Percentiles rank a stretch among this genome's conserved stretches.
Conservation (phyloP, 202 grass and related monocot species). For the Carex arenaria region DNA sequence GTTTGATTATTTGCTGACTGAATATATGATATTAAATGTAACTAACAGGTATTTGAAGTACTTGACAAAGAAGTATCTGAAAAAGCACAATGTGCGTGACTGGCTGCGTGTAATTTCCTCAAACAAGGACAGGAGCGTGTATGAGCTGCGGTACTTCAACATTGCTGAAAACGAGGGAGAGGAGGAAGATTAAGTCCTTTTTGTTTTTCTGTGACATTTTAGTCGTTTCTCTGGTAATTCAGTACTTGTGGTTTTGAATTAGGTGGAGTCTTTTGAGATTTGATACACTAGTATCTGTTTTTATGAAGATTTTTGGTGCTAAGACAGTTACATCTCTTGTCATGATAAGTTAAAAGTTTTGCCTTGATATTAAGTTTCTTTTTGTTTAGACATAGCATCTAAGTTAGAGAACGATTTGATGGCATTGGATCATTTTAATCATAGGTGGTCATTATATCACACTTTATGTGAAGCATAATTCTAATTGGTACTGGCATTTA, state of each 20-base stretch:
- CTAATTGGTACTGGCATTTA: neutral
- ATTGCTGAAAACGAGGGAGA: slow-evolving; percentile 78
- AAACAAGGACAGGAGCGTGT: slow-evolving; percentile 63
- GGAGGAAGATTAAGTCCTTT: slow-evolving; percentile 60
- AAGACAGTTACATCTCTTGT: neutral
- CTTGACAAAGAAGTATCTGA: slow-evolving; percentile 86
- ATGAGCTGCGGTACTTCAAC: slow-evolving; percentile 86
- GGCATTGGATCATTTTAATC: neutral
- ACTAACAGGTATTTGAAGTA: slow-evolving; percentile 69
- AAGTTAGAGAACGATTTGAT: neutral
- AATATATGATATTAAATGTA: neutral
- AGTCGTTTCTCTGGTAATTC: slow-evolving; percentile 10
- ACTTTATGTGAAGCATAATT: neutral
- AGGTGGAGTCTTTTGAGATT: slow-evolving; percentile 23
- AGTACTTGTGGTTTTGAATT: slow-evolving; percentile 17
- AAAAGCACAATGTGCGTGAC: slow-evolving; percentile 86
- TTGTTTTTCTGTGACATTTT: slow-evolving; percentile 21
- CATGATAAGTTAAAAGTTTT: slow-evolving; percentile 12
- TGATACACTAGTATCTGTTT: slow-evolving; percentile 8
- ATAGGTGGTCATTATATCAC: neutral
- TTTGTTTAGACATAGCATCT: neutral
- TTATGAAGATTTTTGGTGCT: slow-evolving; percentile 1
- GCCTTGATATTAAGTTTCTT: neutral
- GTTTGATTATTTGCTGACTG: neutral
- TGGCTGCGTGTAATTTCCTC: slow-evolving; percentile 78